These are phyloP conservation scores for Cymbopogon citratus DNA, from an alignment of 176 grass and related monocot genomes.

Conservation along the genomic window DNA sequence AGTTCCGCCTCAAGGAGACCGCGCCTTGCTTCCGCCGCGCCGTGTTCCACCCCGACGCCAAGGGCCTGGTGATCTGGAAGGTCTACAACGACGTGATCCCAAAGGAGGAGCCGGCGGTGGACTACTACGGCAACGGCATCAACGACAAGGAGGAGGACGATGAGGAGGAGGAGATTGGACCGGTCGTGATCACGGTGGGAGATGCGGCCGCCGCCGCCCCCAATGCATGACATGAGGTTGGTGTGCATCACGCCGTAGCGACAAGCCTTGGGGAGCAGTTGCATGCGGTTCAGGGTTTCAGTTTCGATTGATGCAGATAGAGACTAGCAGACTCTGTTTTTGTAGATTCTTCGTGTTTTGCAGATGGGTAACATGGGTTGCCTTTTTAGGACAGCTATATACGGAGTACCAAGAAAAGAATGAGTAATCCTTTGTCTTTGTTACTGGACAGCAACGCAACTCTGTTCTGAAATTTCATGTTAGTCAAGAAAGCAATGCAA, in stretches of 20 bases:
- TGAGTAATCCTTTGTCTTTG: not conserved
- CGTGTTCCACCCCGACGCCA: not conserved
- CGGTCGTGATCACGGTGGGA: not conserved
- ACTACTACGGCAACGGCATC: not conserved
- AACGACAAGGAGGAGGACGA: not conserved
- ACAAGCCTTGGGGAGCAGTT: not conserved
- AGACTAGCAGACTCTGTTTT: not conserved
- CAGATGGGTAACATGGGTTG: not conserved
- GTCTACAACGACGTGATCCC: not conserved
- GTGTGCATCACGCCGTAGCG: not conserved
- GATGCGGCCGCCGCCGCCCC: not conserved
- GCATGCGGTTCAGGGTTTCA: not conserved
- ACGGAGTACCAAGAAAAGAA: not conserved
- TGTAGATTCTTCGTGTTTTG: not conserved
- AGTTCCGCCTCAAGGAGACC: conserved; percentile 14
- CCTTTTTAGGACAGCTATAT: not conserved
- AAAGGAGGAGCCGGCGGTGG: not conserved
- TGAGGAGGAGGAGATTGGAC: not conserved
- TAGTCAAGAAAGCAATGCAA: too few species aligned
- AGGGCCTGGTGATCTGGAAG: not conserved
- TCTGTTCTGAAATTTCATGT: too few species aligned
- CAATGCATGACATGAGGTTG: not conserved
- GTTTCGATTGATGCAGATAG: not conserved
- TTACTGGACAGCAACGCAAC: not conserved
- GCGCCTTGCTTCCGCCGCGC: not conserved